phyloP scores from a whole-genome alignment of 2,329 filamentous ascomycete genomes.

The Pyricularia sp. region DNA sequence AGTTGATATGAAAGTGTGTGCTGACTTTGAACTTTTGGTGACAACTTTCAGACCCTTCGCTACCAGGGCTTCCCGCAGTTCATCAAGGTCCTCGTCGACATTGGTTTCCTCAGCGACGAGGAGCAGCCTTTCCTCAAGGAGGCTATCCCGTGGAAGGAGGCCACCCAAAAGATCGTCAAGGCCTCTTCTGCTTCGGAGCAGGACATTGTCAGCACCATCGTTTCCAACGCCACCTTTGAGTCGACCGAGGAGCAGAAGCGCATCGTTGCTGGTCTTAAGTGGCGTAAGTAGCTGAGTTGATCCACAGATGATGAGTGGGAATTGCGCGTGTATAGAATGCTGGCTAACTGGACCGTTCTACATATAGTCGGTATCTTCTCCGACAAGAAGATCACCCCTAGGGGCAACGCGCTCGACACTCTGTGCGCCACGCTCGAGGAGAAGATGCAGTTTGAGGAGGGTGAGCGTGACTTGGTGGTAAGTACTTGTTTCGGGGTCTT shows the following conservation, averaged over 20 bases:
- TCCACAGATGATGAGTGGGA: neutral
- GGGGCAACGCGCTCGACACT: constrained; percentile 79
- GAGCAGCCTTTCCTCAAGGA: constrained; percentile 55
- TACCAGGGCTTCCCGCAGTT: constrained; percentile 90
- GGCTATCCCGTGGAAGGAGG: constrained; percentile 73
- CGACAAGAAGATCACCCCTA: constrained; percentile 58
- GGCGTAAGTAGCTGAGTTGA: constrained; percentile 27
- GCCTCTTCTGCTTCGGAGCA: constrained; percentile 55
- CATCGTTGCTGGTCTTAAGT: constrained; percentile 60
- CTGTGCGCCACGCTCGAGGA: constrained; percentile 80
- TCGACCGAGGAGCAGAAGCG: constrained; percentile 59
- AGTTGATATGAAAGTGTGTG: neutral
- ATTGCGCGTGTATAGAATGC: neutral
- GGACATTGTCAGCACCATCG: constrained; percentile 65
- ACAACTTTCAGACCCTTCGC: constrained; percentile 54
- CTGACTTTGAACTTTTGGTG: neutral
- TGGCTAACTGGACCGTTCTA: neutral
- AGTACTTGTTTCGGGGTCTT: constrained; percentile 1
- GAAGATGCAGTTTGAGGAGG: constrained; percentile 82
- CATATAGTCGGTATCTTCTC: constrained; percentile 46
- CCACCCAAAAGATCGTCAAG: constrained; percentile 67
- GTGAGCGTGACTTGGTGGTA: constrained; percentile 75
- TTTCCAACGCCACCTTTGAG: constrained; percentile 65
- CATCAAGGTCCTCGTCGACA: constrained; percentile 77
- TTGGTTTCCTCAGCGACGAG: constrained; percentile 76